These are phyloP conservation scores for Talaromyces adpressus DNA, from an alignment of 495 filamentous ascomycete genomes.

Conservation along the genomic window DNA sequence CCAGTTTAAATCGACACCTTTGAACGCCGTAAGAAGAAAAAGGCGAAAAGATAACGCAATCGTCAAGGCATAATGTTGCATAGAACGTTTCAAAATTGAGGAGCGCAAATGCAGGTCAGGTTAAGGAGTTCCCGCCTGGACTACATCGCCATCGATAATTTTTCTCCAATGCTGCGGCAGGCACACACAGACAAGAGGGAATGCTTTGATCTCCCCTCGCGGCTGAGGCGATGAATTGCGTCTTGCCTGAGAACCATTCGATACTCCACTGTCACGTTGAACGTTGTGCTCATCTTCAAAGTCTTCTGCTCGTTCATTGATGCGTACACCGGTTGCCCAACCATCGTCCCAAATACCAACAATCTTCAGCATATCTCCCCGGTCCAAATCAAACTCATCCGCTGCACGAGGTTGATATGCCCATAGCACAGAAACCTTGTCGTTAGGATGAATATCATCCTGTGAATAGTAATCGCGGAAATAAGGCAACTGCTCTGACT, in stretches of 20 bases:
- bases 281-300: slow-evolving; percentile 69
- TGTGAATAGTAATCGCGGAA: slow-evolving; percentile 99
- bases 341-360: slow-evolving; percentile 99
- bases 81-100: slow-evolving; percentile 15
- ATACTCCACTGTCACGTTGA: slow-evolving; percentile 90
- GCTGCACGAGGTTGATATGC: slow-evolving; percentile 90
- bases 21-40: slow-evolving; percentile 15
- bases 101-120: slow-evolving; percentile 10
- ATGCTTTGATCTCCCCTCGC: slow-evolving; percentile 90
- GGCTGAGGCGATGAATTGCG: slow-evolving; percentile 53
- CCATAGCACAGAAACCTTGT: slow-evolving; percentile 89
- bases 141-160: slow-evolving; percentile 81
- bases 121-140: slow-evolving; percentile 30
- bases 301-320: slow-evolving; percentile 80
- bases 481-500: slow-evolving; percentile 87
- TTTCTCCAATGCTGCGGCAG: slow-evolving; percentile 95
- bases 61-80: slow-evolving; percentile 35
- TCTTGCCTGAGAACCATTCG: slow-evolving; percentile 63
- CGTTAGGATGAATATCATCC: slow-evolving; percentile 88
- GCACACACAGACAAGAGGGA: slow-evolving; percentile 96
- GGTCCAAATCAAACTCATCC: slow-evolving; percentile 90
- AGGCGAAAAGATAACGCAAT: slow-evolving; percentile 28
- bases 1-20: background rate
- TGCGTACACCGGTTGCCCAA: slow-evolving; percentile 89
- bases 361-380: slow-evolving; percentile 97